Percentiles rank a stretch among this genome's conserved stretches.
These are phyloP conservation scores for Calonectria hawksworthii DNA, from an alignment of 2,329 filamentous ascomycete genomes.

Conservation along the genomic window DNA sequence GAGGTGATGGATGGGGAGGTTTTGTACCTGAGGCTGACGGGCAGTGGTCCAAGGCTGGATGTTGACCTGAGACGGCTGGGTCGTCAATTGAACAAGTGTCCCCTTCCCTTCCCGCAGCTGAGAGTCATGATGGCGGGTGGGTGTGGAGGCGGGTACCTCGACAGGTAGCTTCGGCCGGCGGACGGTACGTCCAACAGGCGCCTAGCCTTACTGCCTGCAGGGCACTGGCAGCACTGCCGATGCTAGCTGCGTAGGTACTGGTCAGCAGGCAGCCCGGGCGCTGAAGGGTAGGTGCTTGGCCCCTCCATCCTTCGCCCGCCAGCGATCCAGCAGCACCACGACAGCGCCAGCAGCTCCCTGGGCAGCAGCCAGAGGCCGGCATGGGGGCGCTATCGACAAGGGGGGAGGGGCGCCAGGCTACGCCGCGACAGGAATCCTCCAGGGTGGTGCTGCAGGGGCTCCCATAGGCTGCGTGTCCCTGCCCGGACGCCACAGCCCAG, in stretches of 20 bases:
- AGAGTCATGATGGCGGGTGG: slow-evolving; percentile 31
- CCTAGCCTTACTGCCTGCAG: slow-evolving; percentile 2
- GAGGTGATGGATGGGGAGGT: slow-evolving; percentile 47
- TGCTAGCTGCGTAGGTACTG: neutral
- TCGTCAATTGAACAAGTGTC: slow-evolving; percentile 61
- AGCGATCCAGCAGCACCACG: neutral
- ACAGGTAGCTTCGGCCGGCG: slow-evolving; percentile 5
- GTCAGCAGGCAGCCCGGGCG: neutral
- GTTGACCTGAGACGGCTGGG: slow-evolving; percentile 42
- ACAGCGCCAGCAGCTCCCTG: neutral
- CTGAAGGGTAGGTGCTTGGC: neutral
- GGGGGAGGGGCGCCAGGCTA: slow-evolving; percentile 22
- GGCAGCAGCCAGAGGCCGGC: neutral
- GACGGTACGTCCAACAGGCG: neutral
- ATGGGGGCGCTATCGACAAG: slow-evolving; percentile 7
- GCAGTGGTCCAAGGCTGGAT: slow-evolving; percentile 31
- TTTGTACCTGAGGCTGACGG: slow-evolving; percentile 50
- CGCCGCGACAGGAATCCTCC: slow-evolving; percentile 11
- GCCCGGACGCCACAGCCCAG: slow-evolving; percentile 34
- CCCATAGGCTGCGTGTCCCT: slow-evolving; percentile 33
- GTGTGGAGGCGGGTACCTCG: slow-evolving; percentile 15
- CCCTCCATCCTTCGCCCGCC: neutral
- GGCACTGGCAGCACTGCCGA: neutral
- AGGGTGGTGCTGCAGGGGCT: slow-evolving; percentile 5
- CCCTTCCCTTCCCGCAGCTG: slow-evolving; percentile 51